Conservation (phyloP, 345 rosid genomes). For the Excoecaria cochinchinensis region DNA sequence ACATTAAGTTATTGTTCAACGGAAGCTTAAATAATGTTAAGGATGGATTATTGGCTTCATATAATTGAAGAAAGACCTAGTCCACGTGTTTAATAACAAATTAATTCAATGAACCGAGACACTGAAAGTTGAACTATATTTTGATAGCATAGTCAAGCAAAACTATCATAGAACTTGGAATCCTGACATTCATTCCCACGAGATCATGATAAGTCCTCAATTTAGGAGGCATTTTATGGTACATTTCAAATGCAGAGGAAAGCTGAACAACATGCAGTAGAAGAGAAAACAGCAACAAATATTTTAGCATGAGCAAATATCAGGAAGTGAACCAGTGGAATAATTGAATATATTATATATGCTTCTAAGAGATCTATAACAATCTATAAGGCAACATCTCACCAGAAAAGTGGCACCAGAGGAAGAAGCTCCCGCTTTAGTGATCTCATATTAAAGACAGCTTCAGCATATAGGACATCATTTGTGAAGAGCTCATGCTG, state of each 20-base stretch:
- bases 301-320: neutral
- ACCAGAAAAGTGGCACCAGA: slow-evolving; percentile 92
- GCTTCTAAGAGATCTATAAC: neutral
- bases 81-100: neutral
- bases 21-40: neutral
- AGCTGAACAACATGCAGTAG: neutral
- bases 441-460: slow-evolving; percentile 80
- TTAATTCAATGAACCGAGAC: neutral
- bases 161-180: neutral
- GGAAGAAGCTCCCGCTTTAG: slow-evolving; percentile 90
- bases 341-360: no score
- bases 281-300: neutral
- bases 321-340: neutral
- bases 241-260: neutral
- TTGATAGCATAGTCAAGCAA: no score
- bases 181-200: neutral
- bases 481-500: slow-evolving; percentile 92
- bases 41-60: neutral
- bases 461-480: slow-evolving; percentile 88
- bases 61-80: neutral
- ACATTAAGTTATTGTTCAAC: neutral
- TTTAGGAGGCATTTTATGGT: neutral
- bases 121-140: no score
- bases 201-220: neutral
- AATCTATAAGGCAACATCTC: slow-evolving; percentile 29